Base-by-base conservation (phyloP, 2,329 filamentous ascomycete genomes). In the Penicillium expansum region DNA sequence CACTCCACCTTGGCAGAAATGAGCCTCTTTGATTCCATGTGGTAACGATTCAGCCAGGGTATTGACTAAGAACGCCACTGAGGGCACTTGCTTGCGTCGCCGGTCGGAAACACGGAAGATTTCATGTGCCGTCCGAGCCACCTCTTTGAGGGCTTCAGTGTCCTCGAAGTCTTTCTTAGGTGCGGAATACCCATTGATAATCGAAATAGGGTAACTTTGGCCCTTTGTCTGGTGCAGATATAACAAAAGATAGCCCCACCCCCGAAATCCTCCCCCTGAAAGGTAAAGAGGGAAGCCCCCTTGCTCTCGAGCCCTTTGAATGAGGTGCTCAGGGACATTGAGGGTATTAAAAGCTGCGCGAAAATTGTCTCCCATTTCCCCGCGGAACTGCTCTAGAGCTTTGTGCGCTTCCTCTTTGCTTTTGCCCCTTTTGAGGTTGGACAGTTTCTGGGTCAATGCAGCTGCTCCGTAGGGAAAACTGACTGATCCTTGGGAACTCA, bases 171-270 rank as follows among this genome's bases (percentile, higher is more conserved):
- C 70, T n/a, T 66, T 62, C 33, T 69, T 66, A 18, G 59, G 60
- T 0, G 87, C 89, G 1, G 80, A 83, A 73, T 94, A 96, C 2
- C 88, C 86, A 58, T 91, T 92, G 70, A 93, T 87, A 37, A 87
- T 86, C 0, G 90, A 85, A 29, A 96, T 88, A 0, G 92, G 91
- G 69, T 95, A 96, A 0, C 89, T 90, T 35, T 60, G 62, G 3
- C 61, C 62, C 49, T 82, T 80, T 30, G 90, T 83, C 13, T 80
- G 76, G 69, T 94, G 90, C 58, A 84, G 82, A 69, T 89, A 86
- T 85, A 95, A 90, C 42, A 96, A 79, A 67, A 95, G 86, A 72
- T 90, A 93, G 9, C 91, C 92, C 79, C 94, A 96, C 18, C 92
- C 92, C 24, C 92, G 82, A 69, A 96, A 95, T 0, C 92, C 92